These are phyloP conservation scores for Microthyrium microscopicum DNA, from an alignment of 2,329 filamentous ascomycete species.

Conservation along the genomic window DNA sequence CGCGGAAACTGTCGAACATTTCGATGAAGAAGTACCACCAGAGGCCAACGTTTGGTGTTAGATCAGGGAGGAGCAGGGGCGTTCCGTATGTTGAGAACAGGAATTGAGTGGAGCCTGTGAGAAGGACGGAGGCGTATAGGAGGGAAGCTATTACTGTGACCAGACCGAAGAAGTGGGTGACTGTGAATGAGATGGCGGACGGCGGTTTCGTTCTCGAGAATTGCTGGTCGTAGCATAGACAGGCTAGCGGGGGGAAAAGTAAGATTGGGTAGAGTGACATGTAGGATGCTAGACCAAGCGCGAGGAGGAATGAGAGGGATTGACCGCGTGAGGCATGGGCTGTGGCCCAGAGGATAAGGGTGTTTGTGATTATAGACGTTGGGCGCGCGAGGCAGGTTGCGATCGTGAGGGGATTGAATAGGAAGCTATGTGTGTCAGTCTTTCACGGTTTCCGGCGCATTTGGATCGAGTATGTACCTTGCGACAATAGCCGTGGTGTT, in stretches of 20 bases:
- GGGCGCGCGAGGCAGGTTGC: slow-evolving; percentile 80
- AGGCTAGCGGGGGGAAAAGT: slow-evolving; percentile 63
- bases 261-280: slow-evolving; percentile 83
- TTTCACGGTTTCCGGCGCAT: background rate
- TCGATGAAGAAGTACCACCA: slow-evolving; percentile 99
- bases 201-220: slow-evolving; percentile 12
- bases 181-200: slow-evolving; percentile 33
- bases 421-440: slow-evolving; percentile 39
- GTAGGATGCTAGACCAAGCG: slow-evolving; percentile 75
- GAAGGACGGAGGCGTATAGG: slow-evolving; percentile 52
- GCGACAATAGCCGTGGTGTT: slow-evolving; percentile 61
- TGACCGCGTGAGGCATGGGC: slow-evolving; percentile 63
- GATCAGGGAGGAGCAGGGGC: slow-evolving; percentile 74
- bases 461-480: slow-evolving; percentile 36
- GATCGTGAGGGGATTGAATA: slow-evolving; percentile 91
- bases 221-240: slow-evolving; percentile 56
- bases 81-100: slow-evolving; percentile 80
- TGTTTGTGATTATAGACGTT: slow-evolving; percentile 75
- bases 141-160: slow-evolving; percentile 40
- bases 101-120: slow-evolving; percentile 80
- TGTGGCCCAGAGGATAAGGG: slow-evolving; percentile 71
- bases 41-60: slow-evolving; percentile 85
- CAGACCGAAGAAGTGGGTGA: slow-evolving; percentile 37
- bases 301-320: slow-evolving; percentile 58
- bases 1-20: slow-evolving; percentile 96